Base-by-base conservation (phyloP, 2,329 filamentous ascomycete species). In the Hypocreales sp. region DNA sequence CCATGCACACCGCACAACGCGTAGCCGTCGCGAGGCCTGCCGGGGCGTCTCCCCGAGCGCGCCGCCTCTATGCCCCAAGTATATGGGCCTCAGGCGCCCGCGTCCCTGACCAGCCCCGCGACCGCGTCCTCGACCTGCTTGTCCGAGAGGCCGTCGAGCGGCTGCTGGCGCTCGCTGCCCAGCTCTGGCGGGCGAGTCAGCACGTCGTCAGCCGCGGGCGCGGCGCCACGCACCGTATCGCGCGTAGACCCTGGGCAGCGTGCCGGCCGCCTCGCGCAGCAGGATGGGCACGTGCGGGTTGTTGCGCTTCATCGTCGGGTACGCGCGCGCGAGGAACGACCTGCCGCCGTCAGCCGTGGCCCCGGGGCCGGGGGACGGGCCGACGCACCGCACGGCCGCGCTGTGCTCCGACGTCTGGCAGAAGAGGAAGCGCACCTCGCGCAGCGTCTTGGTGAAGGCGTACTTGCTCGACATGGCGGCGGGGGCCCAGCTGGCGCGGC, bases 301-400 rank as follows among this genome's bases (percentile, higher is more conserved):
- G 68, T 87, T 81, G 67, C 92, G 92, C 74, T 98, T 98, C 87
- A 98, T 95, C 34, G 81, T 90, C 25, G 90, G 90, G 58, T 98
- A 98, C 40, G 84, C 76, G 51, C 82, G 74, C 39, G 77, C 78
- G 40, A 98, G 67, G 60, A 98, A 98, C 17, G 79, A 76, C 55
- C 90, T 94, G 44, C 19, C 10, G 7, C 7, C 3, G 27, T 26
- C 20, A 22, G 19, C 24, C 21, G 12, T 2, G 5, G 7, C 26
- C n/a, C 26, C 21, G 14, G 16, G 8, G 16, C n/a, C n/a, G n/a
- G n/a, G 12, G 10, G 1, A 5, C 11, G 24, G 6, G 5, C 5
- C 5, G 27, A 56, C 66, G 48, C 64, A 92, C 90, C 90, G 76
- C 38, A 81, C 78, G 37, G 82, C 76, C 46, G 82, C 79, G 64